These are phyloP conservation scores for Cordyceps sp. DNA, from an alignment of 2,329 filamentous ascomycete genomes.

Conservation along the genomic window DNA sequence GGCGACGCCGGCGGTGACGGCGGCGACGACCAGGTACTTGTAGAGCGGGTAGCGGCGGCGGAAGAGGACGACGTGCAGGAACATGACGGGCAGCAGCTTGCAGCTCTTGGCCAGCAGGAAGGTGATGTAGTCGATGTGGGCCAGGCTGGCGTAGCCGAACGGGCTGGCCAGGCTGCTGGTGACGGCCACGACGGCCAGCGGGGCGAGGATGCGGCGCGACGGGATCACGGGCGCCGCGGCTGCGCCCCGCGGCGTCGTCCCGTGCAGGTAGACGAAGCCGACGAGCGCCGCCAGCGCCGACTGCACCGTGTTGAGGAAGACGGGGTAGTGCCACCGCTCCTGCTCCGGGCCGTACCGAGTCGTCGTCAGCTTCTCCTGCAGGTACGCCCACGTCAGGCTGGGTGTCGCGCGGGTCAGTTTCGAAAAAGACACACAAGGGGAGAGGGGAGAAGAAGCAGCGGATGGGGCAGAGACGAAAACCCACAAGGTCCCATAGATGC, in stretches of 20 bases:
- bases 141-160: constrained; percentile 83
- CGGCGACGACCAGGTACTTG: constrained; percentile 86
- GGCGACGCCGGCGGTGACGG: constrained; percentile 83
- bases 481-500: constrained; percentile 95
- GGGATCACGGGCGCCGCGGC: constrained; percentile 57
- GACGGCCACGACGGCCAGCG: constrained; percentile 70
- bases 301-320: constrained; percentile 94
- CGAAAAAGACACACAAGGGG: too few relatives aligned
- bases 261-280: constrained; percentile 64
- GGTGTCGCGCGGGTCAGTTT: background rate
- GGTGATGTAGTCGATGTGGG: constrained; percentile 94
- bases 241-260: constrained; percentile 33
- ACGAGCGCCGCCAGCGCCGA: constrained; percentile 73
- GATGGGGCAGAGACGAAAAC: too few relatives aligned
- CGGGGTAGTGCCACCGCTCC: constrained; percentile 76
- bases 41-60: constrained; percentile 78
- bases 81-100: constrained; percentile 98
- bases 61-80: constrained; percentile 86
- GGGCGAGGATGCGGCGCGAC: constrained; percentile 52
- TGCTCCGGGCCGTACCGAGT: constrained; percentile 57
- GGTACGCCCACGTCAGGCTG: constrained; percentile 85
- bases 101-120: constrained; percentile 95
- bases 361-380: constrained; percentile 95
- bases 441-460: too few relatives aligned
- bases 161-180: constrained; percentile 84